These are phyloP conservation scores for Ailanthus altissimus DNA, from an alignment of 345 rosid genomes.

Conservation along the genomic window DNA sequence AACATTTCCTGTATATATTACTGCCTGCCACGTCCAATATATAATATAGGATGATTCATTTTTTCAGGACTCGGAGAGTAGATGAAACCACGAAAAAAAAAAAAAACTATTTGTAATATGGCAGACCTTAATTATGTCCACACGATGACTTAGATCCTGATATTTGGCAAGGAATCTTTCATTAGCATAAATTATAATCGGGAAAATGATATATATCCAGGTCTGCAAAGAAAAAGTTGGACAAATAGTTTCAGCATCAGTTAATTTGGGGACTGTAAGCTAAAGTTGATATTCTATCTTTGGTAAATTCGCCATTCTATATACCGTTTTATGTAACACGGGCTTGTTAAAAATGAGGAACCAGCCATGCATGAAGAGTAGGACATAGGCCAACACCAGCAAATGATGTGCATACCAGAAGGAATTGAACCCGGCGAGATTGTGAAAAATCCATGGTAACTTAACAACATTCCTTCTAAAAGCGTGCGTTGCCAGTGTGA, in stretches of 20 bases:
- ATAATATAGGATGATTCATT: neutral
- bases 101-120: neutral
- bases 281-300: neutral
- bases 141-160: slow-evolving; percentile 60
- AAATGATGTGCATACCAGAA: slow-evolving; percentile 98
- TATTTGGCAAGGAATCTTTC: slow-evolving; percentile 59
- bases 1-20: slow-evolving; percentile 86
- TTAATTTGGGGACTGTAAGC: neutral
- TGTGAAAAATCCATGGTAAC: slow-evolving; percentile 62
- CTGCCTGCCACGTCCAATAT: slow-evolving; percentile 55
- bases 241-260: neutral
- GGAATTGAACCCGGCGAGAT: slow-evolving; percentile 84
- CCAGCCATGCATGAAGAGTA: slow-evolving; percentile 74
- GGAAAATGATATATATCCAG: slow-evolving; percentile 76
- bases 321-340: slow-evolving; percentile 76
- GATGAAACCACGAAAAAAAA: neutral
- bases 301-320: neutral
- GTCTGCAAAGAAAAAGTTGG: slow-evolving; percentile 49
- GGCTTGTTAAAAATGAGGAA: slow-evolving; percentile 64
- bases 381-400: slow-evolving; percentile 64
- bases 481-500: slow-evolving; percentile 63
- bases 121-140: slow-evolving; percentile 72
- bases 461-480: slow-evolving; percentile 72
- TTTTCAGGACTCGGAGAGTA: neutral
- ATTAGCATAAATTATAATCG: slow-evolving; percentile 56